Evolutionary conservation across 306 rosid species (phyloP).

Genomic region (Argentina anserina): DNA sequence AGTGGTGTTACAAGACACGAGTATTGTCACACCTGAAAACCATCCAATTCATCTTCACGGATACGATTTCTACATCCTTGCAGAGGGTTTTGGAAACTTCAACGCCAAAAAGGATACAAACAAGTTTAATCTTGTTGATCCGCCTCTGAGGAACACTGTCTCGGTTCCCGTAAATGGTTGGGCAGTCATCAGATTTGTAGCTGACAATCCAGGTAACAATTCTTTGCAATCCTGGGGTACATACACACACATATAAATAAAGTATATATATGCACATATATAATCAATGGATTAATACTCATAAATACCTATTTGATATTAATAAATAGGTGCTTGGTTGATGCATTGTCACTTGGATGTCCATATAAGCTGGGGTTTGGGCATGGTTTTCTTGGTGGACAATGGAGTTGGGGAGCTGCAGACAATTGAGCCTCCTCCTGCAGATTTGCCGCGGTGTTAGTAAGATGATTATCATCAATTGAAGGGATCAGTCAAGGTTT

Average conservation of each 20-base stretch:
- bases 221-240: no score
- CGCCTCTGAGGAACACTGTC: slow-evolving; percentile 21
- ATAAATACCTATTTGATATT: no score
- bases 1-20: slow-evolving; percentile 25
- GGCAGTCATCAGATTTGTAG: slow-evolving; percentile 27
- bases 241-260: no score
- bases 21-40: background rate
- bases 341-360: slow-evolving; percentile 27
- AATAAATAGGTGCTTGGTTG: slow-evolving; percentile 22
- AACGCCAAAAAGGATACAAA: background rate
- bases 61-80: slow-evolving; percentile 19
- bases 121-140: slow-evolving; percentile 21
- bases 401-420: slow-evolving; percentile 16
- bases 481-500: no score
- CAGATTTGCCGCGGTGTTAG: slow-evolving; percentile 17
- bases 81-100: slow-evolving; percentile 25
- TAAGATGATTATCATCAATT: background rate
- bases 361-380: slow-evolving; percentile 21
- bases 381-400: slow-evolving; percentile 22
- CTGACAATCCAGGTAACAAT: slow-evolving; percentile 22
- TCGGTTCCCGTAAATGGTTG: slow-evolving; percentile 15
- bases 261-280: no score
- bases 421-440: slow-evolving; percentile 17
- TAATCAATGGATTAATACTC: no score
- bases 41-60: slow-evolving; percentile 29